Conservation (phyloP, 2,329 filamentous ascomycete species). For the Cladosporium sp. region DNA sequence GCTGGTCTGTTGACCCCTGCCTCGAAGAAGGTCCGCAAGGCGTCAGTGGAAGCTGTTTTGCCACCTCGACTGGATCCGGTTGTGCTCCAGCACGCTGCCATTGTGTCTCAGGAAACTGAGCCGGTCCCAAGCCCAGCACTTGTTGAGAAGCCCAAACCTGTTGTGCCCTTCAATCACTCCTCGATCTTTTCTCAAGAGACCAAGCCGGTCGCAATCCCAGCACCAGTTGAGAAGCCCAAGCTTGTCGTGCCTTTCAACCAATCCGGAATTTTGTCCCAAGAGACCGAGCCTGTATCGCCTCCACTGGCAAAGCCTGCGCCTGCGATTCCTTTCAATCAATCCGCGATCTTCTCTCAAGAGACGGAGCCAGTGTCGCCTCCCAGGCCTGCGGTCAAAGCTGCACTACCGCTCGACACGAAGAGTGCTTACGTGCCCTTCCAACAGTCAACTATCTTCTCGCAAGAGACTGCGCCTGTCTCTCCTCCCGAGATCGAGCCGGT, state of each 20-base stretch:
- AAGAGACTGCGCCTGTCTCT: constrained; percentile 28
- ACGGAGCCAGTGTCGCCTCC: constrained; percentile 37
- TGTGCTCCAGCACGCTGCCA: constrained; percentile 10
- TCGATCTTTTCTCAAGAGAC: constrained; percentile 25
- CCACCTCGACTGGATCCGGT: constrained; percentile 3
- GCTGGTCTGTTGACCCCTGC: constrained; percentile 2
- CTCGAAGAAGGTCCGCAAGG: constrained; percentile 4
- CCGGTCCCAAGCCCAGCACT: background rate
- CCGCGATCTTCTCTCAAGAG: constrained; percentile 44
- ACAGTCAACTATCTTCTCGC: constrained; percentile 26
- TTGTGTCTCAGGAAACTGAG: constrained; percentile 18
- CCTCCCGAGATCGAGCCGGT: constrained; percentile 27
- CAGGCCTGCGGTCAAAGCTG: background rate
- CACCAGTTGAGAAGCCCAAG: constrained; percentile 17
- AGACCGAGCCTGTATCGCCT: constrained; percentile 21
- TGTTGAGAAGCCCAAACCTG: constrained; percentile 13
- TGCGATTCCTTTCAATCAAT: constrained; percentile 24
- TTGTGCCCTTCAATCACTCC: constrained; percentile 12
- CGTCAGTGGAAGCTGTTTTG: background rate
- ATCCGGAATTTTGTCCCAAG: constrained; percentile 23
- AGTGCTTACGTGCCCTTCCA: background rate
- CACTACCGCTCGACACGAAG: background rate
- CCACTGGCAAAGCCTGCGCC: constrained; percentile 6
- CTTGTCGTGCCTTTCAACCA: constrained; percentile 8
- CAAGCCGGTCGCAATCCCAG: constrained; percentile 16